These are phyloP conservation scores for Saccharomycopsis lassenensis DNA, from an alignment of 805 yeast species.

Conservation along the genomic window DNA sequence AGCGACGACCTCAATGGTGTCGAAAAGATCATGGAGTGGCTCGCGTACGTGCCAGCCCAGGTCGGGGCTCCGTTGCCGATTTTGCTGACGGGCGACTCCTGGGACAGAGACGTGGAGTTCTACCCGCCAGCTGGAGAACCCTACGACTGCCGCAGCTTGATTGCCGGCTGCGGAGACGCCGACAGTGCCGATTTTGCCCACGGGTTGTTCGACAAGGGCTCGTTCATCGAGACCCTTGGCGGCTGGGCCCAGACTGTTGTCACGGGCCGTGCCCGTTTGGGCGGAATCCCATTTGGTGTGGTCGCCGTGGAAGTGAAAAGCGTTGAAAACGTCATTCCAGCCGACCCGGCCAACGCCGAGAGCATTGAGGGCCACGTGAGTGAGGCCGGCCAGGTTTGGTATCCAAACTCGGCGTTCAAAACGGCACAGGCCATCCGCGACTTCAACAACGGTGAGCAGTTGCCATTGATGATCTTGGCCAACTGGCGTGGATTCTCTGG, in stretches of 20 bases:
- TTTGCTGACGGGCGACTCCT: conserved; percentile 51
- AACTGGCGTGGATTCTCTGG: conserved; percentile 99
- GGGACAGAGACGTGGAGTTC: conserved; percentile 91
- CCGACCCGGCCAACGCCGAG: conserved; percentile 97
- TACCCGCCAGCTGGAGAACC: conserved; percentile 60
- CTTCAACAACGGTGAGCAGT: conserved; percentile 95
- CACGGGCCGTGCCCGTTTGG: conserved; percentile 96
- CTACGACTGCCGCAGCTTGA: conserved; percentile 92
- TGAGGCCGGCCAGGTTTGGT: conserved; percentile 99
- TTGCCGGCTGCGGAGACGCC: conserved; percentile 69
- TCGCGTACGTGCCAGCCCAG: conserved; percentile 87
- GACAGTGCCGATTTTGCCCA: conserved; percentile 62
- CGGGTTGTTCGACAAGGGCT: conserved; percentile 86
- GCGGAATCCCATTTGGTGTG: conserved; percentile 98
- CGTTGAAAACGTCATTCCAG: conserved; percentile 85
- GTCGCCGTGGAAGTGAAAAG: conserved; percentile 91
- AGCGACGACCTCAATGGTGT: conserved; percentile 94
- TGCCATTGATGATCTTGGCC: conserved; percentile 94
- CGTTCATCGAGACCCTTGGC: conserved; percentile 90
- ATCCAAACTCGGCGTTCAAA: conserved; percentile 98
- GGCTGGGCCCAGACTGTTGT: conserved; percentile 99
- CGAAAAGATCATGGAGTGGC: conserved; percentile 88
- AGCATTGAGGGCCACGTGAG: conserved; percentile 80
- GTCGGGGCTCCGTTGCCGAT: conserved; percentile 88
- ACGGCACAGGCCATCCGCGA: conserved; percentile 98